phyloP scores from a whole-genome alignment of 768 basidiomycete species.

The Boletus pseudo-olivaceus region DNA sequence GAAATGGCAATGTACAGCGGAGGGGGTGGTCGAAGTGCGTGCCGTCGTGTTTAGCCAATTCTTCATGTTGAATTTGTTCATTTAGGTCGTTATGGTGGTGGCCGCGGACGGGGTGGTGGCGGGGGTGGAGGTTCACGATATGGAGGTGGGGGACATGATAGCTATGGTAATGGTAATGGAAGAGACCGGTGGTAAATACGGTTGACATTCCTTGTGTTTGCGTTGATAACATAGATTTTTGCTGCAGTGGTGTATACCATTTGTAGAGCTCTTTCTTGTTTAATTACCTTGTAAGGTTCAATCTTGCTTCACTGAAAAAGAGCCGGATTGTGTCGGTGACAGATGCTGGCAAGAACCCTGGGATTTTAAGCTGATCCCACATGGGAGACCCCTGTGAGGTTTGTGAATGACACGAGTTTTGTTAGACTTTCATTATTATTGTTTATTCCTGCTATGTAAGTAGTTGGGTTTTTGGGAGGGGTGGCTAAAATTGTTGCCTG shows the following conservation, averaged over 20 bases:
- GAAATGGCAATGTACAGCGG: constrained; percentile 90
- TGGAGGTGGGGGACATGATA: constrained; percentile 25
- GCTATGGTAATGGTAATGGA: constrained; percentile 20
- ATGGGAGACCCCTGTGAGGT: too few species aligned
- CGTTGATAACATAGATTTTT: constrained; percentile 20
- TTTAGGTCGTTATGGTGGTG: constrained; percentile 60
- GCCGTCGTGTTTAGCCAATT: not conserved
- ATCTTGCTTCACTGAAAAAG: too few species aligned
- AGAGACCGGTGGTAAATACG: constrained; percentile 24
- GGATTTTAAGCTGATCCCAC: too few species aligned
- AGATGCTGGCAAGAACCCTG: too few species aligned
- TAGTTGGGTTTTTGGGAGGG: too few species aligned
- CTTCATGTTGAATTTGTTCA: not conserved
- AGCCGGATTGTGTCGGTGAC: too few species aligned
- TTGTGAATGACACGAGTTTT: too few species aligned
- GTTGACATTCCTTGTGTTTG: constrained; percentile 1
- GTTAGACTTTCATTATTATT: too few species aligned
- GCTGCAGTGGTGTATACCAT: constrained; percentile 23
- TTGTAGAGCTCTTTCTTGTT: constrained; percentile 14
- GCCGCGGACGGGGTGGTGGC: constrained; percentile 28
- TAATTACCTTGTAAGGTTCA: not conserved
- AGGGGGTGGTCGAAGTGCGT: constrained; percentile 69
- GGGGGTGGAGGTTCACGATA: constrained; percentile 19
- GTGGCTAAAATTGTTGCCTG: too few species aligned
- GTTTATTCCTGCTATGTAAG: too few species aligned